Conservation (phyloP, 163 green algal species). For the Scenedesmus sp. region DNA sequence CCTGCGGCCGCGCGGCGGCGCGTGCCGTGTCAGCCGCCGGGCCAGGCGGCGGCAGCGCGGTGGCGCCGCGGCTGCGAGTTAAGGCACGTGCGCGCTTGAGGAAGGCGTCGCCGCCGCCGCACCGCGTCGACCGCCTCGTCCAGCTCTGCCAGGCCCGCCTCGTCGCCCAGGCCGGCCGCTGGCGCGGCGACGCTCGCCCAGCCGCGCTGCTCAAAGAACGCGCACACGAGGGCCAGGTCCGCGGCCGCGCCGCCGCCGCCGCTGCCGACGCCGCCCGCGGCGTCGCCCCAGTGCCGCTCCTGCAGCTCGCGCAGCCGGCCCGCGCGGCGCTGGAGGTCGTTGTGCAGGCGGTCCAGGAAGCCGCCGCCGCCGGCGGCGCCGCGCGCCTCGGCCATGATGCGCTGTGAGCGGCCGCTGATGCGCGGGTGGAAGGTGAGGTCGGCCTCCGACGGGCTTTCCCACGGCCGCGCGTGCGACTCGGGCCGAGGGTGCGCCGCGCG, state of each 20-base stretch:
- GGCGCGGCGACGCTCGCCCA: constrained; percentile 9
- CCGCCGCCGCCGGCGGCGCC: constrained; percentile 20
- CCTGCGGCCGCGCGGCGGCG: not conserved
- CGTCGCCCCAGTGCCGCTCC: constrained; percentile 28
- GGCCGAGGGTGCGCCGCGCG: constrained; percentile 42
- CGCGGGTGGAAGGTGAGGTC: constrained; percentile 54
- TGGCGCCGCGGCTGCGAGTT: no score
- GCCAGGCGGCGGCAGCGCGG: not conserved
- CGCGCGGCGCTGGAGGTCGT: constrained; percentile 48
- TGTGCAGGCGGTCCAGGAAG: constrained; percentile 58
- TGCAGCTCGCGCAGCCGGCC: constrained; percentile 39
- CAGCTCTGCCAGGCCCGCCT: constrained; percentile 6
- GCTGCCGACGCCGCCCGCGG: not conserved
- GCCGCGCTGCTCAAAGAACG: constrained; percentile 25
- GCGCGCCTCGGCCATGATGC: constrained; percentile 38
- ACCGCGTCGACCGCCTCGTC: constrained; percentile 34
- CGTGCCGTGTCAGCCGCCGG: not conserved
- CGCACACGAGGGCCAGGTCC: constrained; percentile 15
- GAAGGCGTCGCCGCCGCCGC: no score
- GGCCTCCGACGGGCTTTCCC: constrained; percentile 45
- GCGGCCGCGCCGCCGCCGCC: constrained; percentile 7
- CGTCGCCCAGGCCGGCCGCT: not conserved
- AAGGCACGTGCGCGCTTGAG: no score
- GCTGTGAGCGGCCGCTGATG: constrained; percentile 36
- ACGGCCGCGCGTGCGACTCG: constrained; percentile 42